These are phyloP conservation scores for Aschersonia sp. DNA, from an alignment of 2,329 filamentous ascomycete genomes.

Conservation along the genomic window DNA sequence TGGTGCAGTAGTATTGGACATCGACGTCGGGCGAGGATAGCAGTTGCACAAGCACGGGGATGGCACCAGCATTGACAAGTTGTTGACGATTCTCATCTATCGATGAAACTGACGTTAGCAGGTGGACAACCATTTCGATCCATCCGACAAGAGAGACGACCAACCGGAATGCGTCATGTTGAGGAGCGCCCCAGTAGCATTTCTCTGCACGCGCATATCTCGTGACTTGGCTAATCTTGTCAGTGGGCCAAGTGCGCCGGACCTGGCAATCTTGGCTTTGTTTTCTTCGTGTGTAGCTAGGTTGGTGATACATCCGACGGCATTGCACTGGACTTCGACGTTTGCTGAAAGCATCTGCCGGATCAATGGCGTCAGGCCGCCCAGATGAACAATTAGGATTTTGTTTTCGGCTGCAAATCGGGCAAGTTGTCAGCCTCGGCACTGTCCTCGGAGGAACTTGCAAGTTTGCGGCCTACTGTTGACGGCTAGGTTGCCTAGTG, in stretches of 20 bases:
- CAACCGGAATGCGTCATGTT: conserved; percentile 98
- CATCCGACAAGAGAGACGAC: background rate
- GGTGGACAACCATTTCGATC: background rate
- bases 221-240: conserved; percentile 91
- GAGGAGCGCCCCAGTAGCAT: conserved; percentile 86
- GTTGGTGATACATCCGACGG: conserved; percentile 97
- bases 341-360: conserved; percentile 97
- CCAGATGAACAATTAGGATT: conserved; percentile 84
- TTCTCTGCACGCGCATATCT: conserved; percentile 96
- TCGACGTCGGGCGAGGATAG: conserved; percentile 88
- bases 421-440: background rate
- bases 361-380: conserved; percentile 81
- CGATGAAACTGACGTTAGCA: background rate
- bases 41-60: conserved; percentile 89
- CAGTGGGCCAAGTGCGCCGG: conserved; percentile 78
- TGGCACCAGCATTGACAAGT: conserved; percentile 93
- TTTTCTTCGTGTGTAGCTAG: conserved; percentile 97
- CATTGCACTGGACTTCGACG: conserved; percentile 98
- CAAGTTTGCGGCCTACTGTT: conserved; percentile 53
- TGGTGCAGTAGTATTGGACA: conserved; percentile 98
- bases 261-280: conserved; percentile 95
- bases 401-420: conserved; percentile 77
- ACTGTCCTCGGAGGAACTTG: background rate
- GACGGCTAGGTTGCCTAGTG: conserved; percentile 87
- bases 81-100: conserved; percentile 94